A percentile compares a stretch with the other conserved stretches of the same genome.
Conservation (phyloP, 2,329 filamentous ascomycete genomes). For the Botrytis cinerea region DNA sequence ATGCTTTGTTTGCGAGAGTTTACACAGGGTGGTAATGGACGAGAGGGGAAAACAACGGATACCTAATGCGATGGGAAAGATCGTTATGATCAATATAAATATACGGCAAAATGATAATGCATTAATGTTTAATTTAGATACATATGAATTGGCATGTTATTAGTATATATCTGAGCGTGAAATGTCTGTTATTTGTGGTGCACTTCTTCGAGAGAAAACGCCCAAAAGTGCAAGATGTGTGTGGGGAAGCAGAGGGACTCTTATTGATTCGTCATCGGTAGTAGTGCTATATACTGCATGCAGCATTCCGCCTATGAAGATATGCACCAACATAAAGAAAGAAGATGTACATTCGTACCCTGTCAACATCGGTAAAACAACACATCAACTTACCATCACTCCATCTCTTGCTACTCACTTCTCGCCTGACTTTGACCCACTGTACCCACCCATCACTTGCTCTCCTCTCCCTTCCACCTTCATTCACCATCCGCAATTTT, state of each 20-base stretch:
- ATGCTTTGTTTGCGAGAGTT: neutral
- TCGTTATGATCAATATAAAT: slow-evolving; percentile 1
- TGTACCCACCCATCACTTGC: neutral
- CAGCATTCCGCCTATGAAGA: neutral
- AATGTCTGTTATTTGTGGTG: neutral
- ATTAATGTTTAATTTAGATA: slow-evolving; percentile 20
- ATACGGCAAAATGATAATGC: neutral
- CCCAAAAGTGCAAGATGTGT: too few relatives aligned
- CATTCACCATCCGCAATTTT: neutral
- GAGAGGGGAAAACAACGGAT: neutral
- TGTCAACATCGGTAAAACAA: neutral
- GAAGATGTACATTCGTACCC: neutral
- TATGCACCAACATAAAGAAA: neutral
- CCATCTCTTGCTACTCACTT: neutral
- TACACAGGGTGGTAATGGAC: slow-evolving; percentile 2
- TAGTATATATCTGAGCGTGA: neutral
- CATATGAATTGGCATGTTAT: neutral
- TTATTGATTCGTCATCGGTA: neutral
- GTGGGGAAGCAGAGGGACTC: neutral
- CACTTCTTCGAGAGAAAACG: neutral
- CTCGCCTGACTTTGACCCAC: neutral
- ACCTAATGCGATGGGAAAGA: neutral
- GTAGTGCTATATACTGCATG: neutral
- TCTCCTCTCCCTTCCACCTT: neutral
- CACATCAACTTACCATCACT: neutral